A percentile compares a stretch with the other conserved stretches of the same genome.
Evolutionary conservation across 140 eudicot species (phyloP).

Genomic region (Stevia rebaudiana): DNA sequence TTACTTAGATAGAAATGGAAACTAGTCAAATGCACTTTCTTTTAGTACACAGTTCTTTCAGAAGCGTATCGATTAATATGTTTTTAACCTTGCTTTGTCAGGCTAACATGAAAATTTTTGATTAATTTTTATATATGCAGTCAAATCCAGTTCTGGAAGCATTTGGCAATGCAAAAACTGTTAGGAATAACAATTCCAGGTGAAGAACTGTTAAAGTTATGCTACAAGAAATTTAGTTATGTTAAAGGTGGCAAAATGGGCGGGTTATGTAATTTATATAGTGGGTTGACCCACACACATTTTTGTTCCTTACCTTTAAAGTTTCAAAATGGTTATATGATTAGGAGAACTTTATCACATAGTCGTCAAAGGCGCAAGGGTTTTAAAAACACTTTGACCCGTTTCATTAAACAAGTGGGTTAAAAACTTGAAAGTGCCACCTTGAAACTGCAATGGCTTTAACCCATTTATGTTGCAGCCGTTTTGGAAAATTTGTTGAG

Average conservation of each 20-base stretch:
- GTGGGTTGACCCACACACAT: not conserved
- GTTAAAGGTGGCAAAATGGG: constrained; percentile 2
- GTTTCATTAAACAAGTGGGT: not conserved
- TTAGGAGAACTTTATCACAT: too few relatives aligned
- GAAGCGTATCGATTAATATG: constrained; percentile 1
- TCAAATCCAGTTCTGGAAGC: constrained; percentile 98
- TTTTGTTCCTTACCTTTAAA: not conserved
- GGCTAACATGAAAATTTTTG: constrained; percentile 15
- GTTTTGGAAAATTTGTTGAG: constrained; percentile 97
- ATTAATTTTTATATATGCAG: constrained; percentile 48
- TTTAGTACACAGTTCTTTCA: not conserved
- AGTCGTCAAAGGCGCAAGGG: too few relatives aligned
- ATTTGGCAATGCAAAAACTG: constrained; percentile 98
- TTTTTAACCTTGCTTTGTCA: constrained; percentile 7
- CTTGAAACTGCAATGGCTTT: constrained; percentile 8
- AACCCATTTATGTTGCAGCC: constrained; percentile 49
- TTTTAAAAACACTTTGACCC: not conserved
- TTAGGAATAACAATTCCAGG: constrained; percentile 97
- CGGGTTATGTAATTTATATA: constrained; percentile 1
- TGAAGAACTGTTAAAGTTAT: constrained; percentile 24
- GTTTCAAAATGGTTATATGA: not conserved
- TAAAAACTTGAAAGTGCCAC: constrained; percentile 5
- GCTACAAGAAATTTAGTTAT: constrained; percentile 18
- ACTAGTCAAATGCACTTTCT: not conserved
- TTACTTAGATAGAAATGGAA: not conserved